Conservation (phyloP, 371 early-diverging fungal species). For the Mortierella sp. region DNA sequence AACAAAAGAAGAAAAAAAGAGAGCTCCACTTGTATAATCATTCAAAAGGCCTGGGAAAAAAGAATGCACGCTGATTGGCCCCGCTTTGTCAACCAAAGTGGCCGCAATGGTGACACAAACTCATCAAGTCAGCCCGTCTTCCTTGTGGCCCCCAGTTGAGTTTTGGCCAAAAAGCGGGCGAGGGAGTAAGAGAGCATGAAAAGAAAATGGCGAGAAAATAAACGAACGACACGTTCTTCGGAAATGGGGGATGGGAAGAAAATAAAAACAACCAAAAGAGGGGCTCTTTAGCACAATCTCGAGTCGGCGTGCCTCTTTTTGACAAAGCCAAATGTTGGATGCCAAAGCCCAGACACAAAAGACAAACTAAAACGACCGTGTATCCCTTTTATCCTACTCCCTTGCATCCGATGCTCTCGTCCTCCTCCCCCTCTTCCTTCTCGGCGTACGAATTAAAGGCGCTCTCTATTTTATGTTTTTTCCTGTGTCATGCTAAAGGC, state of each 20-base stretch:
- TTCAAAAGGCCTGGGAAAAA: constrained; percentile 28
- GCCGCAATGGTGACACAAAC: constrained; percentile 6
- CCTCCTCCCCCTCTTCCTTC: background rate
- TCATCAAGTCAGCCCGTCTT: background rate
- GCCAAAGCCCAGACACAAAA: constrained; percentile 7
- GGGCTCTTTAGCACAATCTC: constrained; percentile 8
- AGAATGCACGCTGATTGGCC: constrained; percentile 26
- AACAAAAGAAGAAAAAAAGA: background rate
- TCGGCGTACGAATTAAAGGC: constrained; percentile 4
- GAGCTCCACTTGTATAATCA: background rate
- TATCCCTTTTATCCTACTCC: background rate
- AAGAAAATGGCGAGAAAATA: background rate
- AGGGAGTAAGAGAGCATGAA: background rate
- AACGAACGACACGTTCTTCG: background rate
- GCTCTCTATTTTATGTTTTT: background rate
- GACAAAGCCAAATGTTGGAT: background rate
- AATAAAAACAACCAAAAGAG: background rate
- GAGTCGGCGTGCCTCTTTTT: background rate
- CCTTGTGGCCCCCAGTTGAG: background rate
- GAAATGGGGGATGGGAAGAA: background rate
- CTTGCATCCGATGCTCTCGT: constrained; percentile 10
- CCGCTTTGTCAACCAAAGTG: background rate
- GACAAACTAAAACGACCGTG: constrained; percentile 1
- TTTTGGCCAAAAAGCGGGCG: background rate
- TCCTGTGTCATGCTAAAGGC: background rate